Evolutionary conservation across 2,329 filamentous ascomycete species (phyloP), one percentile per base, ranked within the genome.

Genomic region (Xylaria sp.): DNA sequence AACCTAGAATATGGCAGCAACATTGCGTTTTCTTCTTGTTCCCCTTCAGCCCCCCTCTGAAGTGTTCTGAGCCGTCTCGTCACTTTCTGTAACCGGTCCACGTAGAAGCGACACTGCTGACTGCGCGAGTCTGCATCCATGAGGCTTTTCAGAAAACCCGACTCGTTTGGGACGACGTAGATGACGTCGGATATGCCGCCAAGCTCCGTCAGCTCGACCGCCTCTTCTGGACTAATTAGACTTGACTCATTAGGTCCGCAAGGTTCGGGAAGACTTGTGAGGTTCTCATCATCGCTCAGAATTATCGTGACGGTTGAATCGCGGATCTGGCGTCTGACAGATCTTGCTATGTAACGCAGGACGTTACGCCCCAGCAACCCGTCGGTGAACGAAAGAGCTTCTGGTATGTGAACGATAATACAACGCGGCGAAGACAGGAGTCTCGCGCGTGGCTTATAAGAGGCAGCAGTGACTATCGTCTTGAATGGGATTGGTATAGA

Each of bases 261-360:
- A 15, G 46, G n/a, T n/a, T 20, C 18, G 3, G 46, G n/a, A 48
- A 48, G n/a, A 10, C 4, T 20, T 48, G 46, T 6, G 46, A 23
- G 18, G 18, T 12, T 48, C 46, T 48, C 46, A 1, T 48, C n/a
- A 48, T 23, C n/a, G 23, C 46, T 48, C 18, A 48, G 18, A 48
- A 48, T 48, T 20, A 48, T 23, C n/a, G 46, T 48, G n/a, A 48
- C 46, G 10, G 8, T 10, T n/a, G 46, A 48, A 20, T 48, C n/a
- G 20, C 20, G 46, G 18, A 48, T 48, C 46, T 48, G 46, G 8
- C 46, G 46, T 10, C 46, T 7, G n/a, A 48, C n/a, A 1, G 46
- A 48, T 20, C 46, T 48, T 20, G 46, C 46, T 48, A 48, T 48
- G n/a, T 48, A 48, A 20, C 46, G 46, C 46, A 48, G 46, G n/a